Conservation (phyloP, 345 rosid genomes). For the Gossypium longicalyx region DNA sequence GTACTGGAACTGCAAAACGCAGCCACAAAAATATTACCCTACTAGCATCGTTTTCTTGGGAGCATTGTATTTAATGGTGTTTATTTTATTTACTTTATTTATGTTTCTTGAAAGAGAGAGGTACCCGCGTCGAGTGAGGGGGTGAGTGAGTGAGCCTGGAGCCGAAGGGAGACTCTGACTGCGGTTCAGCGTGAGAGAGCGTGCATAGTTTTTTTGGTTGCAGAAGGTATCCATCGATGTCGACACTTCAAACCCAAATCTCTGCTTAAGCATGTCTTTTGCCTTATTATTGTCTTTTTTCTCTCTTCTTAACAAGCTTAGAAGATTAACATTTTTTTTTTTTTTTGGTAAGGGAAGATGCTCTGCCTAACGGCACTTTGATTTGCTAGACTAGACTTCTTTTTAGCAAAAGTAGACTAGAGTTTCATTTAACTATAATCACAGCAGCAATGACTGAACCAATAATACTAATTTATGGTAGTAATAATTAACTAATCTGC, state of each 20-base stretch:
- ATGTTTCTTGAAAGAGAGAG: neutral
- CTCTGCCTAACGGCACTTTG: slow-evolving; percentile 1
- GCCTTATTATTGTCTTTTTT: neutral
- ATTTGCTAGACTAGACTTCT: neutral
- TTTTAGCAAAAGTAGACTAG: neutral
- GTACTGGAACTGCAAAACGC: slow-evolving; percentile 41
- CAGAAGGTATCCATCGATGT: slow-evolving; percentile 38
- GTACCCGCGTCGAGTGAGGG: slow-evolving; percentile 24
- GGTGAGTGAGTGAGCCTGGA: neutral
- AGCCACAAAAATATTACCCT: slow-evolving; percentile 25
- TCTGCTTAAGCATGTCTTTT: slow-evolving; percentile 19
- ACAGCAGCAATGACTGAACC: neutral
- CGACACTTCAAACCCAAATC: slow-evolving; percentile 62
- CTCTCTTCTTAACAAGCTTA: neutral
- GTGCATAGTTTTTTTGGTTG: slow-evolving; percentile 19
- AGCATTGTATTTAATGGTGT: slow-evolving; percentile 13
- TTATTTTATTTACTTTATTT: neutral
- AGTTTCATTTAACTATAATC: neutral
- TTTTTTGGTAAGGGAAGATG: slow-evolving; percentile 5
- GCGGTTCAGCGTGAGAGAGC: neutral
- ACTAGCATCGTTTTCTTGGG: slow-evolving; percentile 11
- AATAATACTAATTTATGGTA: neutral
- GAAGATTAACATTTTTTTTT: neutral
- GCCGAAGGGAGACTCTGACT: slow-evolving; percentile 15
- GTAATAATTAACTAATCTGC: neutral